Evolutionary conservation across 2,329 filamentous ascomycete genomes (phyloP).

Genomic region (Penicillium aurantiogriseum): DNA sequence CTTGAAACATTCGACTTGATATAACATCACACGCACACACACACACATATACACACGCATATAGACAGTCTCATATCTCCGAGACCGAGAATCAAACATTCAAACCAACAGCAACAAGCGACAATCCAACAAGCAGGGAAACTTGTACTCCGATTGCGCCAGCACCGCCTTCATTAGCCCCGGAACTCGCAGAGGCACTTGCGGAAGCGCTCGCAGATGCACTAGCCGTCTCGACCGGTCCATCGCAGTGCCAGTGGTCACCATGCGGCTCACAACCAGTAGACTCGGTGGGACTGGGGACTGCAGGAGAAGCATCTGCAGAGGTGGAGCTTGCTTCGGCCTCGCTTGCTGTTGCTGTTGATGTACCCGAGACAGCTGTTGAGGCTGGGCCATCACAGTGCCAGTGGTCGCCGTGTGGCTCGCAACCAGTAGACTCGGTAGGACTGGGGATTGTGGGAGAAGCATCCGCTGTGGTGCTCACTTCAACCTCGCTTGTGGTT

Average conservation of each 20-base stretch:
- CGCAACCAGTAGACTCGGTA: slow-evolving; percentile 22
- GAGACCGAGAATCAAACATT: background rate
- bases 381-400: slow-evolving; percentile 21
- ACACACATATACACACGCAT: background rate
- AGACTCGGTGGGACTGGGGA: slow-evolving; percentile 26
- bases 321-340: background rate
- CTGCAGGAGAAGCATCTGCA: slow-evolving; percentile 2
- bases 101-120: background rate
- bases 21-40: background rate
- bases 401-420: slow-evolving; percentile 24
- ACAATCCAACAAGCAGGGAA: background rate
- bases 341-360: background rate
- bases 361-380: background rate
- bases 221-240: slow-evolving; percentile 9
- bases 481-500: too few species aligned
- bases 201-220: background rate
- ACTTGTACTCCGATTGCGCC: background rate
- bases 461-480: background rate
- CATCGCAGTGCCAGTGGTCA: slow-evolving; percentile 28
- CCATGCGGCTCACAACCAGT: slow-evolving; percentile 20
- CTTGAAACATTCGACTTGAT: background rate
- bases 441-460: slow-evolving; percentile 20
- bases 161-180: background rate
- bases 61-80: background rate
- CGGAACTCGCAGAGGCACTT: background rate